Conservation (phyloP, 2,329 filamentous ascomycete species). For the Alternaria solani region DNA sequence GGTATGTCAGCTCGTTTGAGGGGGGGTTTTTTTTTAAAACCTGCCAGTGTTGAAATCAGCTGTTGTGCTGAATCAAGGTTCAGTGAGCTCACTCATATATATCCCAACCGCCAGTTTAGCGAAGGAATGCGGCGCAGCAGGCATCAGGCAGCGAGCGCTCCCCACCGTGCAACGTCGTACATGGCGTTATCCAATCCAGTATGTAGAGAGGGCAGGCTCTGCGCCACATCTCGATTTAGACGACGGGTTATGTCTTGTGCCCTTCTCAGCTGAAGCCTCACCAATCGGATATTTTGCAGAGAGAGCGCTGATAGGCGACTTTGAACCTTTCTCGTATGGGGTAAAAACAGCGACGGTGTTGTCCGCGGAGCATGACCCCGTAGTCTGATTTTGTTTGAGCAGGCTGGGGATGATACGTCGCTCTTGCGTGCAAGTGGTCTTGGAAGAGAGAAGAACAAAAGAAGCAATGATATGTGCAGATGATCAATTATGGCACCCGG, state of each 20-base stretch:
- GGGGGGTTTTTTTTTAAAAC: no score
- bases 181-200: slow-evolving; percentile 1
- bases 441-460: background rate
- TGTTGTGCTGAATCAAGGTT: no score
- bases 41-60: no score
- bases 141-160: background rate
- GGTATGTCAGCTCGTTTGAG: background rate
- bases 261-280: background rate
- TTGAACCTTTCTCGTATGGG: background rate
- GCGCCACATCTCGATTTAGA: slow-evolving; percentile 4
- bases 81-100: no score
- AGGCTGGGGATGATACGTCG: background rate
- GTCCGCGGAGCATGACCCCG: background rate
- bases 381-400: background rate
- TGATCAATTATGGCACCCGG: background rate
- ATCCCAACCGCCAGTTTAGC: background rate
- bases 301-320: background rate
- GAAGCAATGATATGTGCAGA: background rate
- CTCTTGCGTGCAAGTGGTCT: background rate
- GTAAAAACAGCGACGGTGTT: background rate
- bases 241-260: background rate
- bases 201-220: background rate
- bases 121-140: slow-evolving; percentile 1
- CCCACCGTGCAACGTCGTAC: background rate
- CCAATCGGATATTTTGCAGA: background rate